These are phyloP conservation scores for Scopulariopsis brevicaulis DNA, from an alignment of 2,329 filamentous ascomycete species.

Conservation along the genomic window DNA sequence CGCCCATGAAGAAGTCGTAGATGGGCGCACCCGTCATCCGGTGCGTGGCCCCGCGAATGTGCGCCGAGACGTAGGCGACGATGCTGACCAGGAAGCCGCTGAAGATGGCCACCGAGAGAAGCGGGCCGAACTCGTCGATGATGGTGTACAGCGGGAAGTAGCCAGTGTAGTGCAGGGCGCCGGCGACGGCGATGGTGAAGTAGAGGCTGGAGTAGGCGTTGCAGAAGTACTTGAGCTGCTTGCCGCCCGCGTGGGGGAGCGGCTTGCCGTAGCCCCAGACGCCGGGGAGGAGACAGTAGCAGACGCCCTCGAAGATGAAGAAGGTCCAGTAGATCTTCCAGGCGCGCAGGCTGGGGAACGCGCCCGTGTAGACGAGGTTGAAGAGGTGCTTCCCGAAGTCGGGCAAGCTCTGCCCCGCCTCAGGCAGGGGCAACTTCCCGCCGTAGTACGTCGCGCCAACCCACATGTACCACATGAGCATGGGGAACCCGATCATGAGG, in stretches of 20 bases:
- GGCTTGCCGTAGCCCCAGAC: slow-evolving; percentile 84
- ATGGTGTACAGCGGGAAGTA: slow-evolving; percentile 84
- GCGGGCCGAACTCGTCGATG: slow-evolving; percentile 87
- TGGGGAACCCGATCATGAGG: slow-evolving; percentile 91
- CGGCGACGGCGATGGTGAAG: slow-evolving; percentile 62
- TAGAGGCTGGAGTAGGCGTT: slow-evolving; percentile 83
- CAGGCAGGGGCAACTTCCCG: slow-evolving; percentile 64
- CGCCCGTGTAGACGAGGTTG: slow-evolving; percentile 67
- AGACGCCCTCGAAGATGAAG: slow-evolving; percentile 70
- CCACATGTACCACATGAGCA: slow-evolving; percentile 99
- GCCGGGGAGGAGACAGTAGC: slow-evolving; percentile 79
- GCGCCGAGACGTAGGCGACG: slow-evolving; percentile 76
- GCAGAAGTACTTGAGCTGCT: slow-evolving; percentile 91
- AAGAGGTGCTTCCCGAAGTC: slow-evolving; percentile 66
- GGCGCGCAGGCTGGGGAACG: slow-evolving; percentile 70
- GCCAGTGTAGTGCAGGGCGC: slow-evolving; percentile 68
- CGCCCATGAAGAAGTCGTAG: slow-evolving; percentile 92
- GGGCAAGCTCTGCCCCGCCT: slow-evolving; percentile 50
- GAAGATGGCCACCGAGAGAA: slow-evolving; percentile 87
- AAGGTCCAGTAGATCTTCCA: slow-evolving; percentile 96
- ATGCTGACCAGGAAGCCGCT: slow-evolving; percentile 78
- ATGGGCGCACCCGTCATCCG: slow-evolving; percentile 81
- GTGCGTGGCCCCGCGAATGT: slow-evolving; percentile 71
- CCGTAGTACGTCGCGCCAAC: slow-evolving; percentile 88
- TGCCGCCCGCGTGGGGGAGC: slow-evolving; percentile 67